phyloP scores from a whole-genome alignment of 2,329 filamentous ascomycete species.

The Botryotinia globosa region DNA sequence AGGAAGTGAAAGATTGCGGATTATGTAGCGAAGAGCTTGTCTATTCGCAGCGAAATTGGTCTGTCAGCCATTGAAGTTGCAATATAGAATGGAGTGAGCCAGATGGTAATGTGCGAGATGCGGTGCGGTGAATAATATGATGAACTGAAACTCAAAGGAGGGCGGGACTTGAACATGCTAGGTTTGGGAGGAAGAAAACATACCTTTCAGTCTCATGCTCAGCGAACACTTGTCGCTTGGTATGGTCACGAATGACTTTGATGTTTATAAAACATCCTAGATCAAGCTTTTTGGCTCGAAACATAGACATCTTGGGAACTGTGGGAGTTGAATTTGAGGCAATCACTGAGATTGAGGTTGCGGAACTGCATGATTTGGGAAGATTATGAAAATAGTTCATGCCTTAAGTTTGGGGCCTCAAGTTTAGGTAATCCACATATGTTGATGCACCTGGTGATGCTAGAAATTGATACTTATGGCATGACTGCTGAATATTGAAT shows the following conservation, averaged over 20 bases:
- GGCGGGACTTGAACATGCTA: not conserved
- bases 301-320: conserved; percentile 68
- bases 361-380: not conserved
- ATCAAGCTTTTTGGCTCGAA: conserved; percentile 86
- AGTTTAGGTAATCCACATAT: not conserved
- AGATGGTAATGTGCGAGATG: not conserved
- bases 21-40: conserved; percentile 89
- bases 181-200: not conserved
- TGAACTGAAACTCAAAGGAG: not conserved
- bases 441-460: not conserved
- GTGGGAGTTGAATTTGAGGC: not conserved
- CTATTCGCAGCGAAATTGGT: conserved; percentile 45
- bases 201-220: conserved; percentile 81
- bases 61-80: conserved; percentile 10
- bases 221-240: conserved; percentile 91
- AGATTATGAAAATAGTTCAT: not conserved
- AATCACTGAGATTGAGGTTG: not conserved
- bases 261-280: conserved; percentile 84
- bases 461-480: not conserved
- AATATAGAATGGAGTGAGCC: not conserved
- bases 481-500: not conserved
- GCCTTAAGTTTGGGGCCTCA: not conserved
- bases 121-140: not conserved
- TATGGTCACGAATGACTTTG: conserved; percentile 87
- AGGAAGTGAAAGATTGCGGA: conserved; percentile 86